Conservation (phyloP, 192 early-diverging fungal genomes). For the Entrophospora sp. region DNA sequence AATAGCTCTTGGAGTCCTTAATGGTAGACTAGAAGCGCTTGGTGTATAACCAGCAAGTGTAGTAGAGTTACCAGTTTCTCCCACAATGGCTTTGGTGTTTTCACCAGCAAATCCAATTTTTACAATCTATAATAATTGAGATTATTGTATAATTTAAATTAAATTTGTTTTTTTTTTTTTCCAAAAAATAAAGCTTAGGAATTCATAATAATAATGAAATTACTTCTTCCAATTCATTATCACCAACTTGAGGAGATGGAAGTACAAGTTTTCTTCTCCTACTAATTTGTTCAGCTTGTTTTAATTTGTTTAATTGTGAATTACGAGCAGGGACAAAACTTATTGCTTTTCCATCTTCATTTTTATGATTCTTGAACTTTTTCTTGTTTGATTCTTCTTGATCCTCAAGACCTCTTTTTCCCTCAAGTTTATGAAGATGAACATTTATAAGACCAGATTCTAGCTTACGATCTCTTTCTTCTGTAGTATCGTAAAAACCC, state of each 20-base stretch:
- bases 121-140: slow-evolving; percentile 45
- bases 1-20: slow-evolving; percentile 57
- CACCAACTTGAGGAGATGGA: slow-evolving; percentile 86
- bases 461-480: slow-evolving; percentile 63
- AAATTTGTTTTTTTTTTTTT: no score
- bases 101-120: slow-evolving; percentile 82
- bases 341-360: slow-evolving; percentile 38
- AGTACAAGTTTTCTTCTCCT: slow-evolving; percentile 73
- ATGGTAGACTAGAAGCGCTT: slow-evolving; percentile 34
- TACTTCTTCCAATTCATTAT: slow-evolving; percentile 77
- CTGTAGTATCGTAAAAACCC: slow-evolving; percentile 89
- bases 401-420: slow-evolving; percentile 70
- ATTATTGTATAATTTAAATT: not conserved
- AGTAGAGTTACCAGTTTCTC: slow-evolving; percentile 43
- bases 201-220: not conserved
- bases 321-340: slow-evolving; percentile 48
- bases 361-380: slow-evolving; percentile 65
- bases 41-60: slow-evolving; percentile 71
- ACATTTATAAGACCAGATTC: slow-evolving; percentile 61
- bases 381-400: slow-evolving; percentile 76
- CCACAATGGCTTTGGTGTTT: slow-evolving; percentile 61
- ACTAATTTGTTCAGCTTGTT: slow-evolving; percentile 63
- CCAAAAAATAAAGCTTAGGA: not conserved
- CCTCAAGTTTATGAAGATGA: slow-evolving; percentile 74
- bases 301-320: slow-evolving; percentile 39